A percentile compares a stretch with the other conserved stretches of the same genome.
Evolutionary conservation across 768 basidiomycete genomes (phyloP).

Genomic region (Symmetrospora coprosmae): DNA sequence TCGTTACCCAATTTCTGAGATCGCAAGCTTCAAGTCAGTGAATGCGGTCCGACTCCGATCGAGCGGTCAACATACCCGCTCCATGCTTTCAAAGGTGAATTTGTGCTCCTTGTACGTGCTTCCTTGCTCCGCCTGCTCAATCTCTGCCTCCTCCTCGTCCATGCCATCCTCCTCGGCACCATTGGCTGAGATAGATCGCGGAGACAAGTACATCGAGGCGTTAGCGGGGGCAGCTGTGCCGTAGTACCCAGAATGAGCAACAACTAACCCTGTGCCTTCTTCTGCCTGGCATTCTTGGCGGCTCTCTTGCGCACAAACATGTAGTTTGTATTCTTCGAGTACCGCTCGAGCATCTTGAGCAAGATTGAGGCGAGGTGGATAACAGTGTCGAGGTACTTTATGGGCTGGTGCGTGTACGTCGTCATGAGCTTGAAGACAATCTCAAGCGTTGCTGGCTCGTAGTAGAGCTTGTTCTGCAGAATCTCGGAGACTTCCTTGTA

Average conservation of each 20-base stretch:
- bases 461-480: slow-evolving; percentile 79
- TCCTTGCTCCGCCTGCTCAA: slow-evolving; percentile 45
- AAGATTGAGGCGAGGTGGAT: slow-evolving; percentile 70
- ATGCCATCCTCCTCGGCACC: slow-evolving; percentile 51
- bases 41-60: slow-evolving; percentile 23
- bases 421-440: slow-evolving; percentile 63
- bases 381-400: slow-evolving; percentile 53
- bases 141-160: slow-evolving; percentile 50
- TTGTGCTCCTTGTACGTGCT: slow-evolving; percentile 60
- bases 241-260: neutral
- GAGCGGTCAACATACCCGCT: slow-evolving; percentile 48
- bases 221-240: too few species aligned
- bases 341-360: slow-evolving; percentile 77
- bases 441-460: slow-evolving; percentile 87
- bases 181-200: too few species aligned
- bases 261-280: slow-evolving; percentile 31
- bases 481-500: slow-evolving; percentile 63
- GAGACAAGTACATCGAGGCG: too few species aligned
- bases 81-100: slow-evolving; percentile 83
- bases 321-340: slow-evolving; percentile 56
- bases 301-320: slow-evolving; percentile 64
- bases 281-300: slow-evolving; percentile 44
- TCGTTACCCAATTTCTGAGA: slow-evolving; percentile 73
- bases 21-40: neutral
- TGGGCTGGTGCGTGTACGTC: slow-evolving; percentile 56